A percentile compares a stretch with the other conserved stretches of the same genome.
Conservation (phyloP, 192 early-diverging fungal species). For the Podila clonocystis region DNA sequence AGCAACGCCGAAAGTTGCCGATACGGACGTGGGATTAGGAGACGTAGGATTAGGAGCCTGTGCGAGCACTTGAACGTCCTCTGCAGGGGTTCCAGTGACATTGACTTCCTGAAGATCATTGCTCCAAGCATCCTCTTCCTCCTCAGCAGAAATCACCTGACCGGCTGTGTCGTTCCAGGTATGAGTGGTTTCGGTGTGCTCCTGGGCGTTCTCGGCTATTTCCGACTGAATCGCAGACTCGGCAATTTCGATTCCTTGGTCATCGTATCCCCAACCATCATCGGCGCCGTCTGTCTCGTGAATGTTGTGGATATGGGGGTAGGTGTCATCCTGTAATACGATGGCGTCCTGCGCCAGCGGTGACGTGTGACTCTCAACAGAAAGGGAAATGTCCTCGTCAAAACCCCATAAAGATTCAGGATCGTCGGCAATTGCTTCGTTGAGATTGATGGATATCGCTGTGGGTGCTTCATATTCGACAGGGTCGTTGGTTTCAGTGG, state of each 20-base stretch:
- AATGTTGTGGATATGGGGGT: not conserved
- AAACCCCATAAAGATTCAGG: slow-evolving; percentile 14
- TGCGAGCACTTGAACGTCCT: not conserved
- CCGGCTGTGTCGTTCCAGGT: not conserved
- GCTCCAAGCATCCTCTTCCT: slow-evolving; percentile 8
- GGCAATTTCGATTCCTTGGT: slow-evolving; percentile 4
- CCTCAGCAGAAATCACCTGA: not conserved
- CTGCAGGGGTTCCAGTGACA: not conserved
- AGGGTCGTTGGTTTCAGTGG: not conserved
- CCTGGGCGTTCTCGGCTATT: not conserved
- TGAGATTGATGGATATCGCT: not conserved
- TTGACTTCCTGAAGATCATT: not conserved
- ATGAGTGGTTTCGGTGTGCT: not conserved
- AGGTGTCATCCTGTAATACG: not conserved
- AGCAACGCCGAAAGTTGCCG: not conserved
- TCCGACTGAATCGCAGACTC: not conserved
- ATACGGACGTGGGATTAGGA: not conserved
- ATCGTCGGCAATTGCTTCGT: not conserved
- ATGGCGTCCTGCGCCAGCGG: not conserved
- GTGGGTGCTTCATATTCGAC: not conserved
- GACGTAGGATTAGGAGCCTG: not conserved
- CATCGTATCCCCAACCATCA: slow-evolving; percentile 8
- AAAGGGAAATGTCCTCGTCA: slow-evolving; percentile 22
- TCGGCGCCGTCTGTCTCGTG: not conserved
- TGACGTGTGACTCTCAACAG: not conserved